Percentiles rank a stretch among this genome's conserved stretches.
phyloP scores from a whole-genome alignment of 257 asterid species.

The Thymus mandschuricus region DNA sequence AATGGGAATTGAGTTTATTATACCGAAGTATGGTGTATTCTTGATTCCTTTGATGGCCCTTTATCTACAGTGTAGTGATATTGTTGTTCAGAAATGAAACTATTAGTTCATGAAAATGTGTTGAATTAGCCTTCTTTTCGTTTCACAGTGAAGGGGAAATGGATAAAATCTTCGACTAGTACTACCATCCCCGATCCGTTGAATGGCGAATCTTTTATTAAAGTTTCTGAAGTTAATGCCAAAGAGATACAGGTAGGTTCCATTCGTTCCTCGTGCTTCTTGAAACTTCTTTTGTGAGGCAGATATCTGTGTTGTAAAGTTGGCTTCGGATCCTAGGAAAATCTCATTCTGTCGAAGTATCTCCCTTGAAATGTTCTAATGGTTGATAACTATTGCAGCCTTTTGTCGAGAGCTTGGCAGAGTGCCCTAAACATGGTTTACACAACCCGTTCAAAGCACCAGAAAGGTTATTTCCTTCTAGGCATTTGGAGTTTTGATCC shows the following conservation, averaged over 20 bases:
- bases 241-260: slow-evolving; percentile 63
- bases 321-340: background rate
- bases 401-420: slow-evolving; percentile 86
- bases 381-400: slow-evolving; percentile 57
- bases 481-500: background rate
- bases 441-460: slow-evolving; percentile 97
- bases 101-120: background rate
- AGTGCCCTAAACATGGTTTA: slow-evolving; percentile 93
- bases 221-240: slow-evolving; percentile 80
- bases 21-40: background rate
- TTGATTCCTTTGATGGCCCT: background rate
- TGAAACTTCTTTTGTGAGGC: background rate
- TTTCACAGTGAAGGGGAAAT: slow-evolving; percentile 82
- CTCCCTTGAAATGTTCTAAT: slow-evolving; percentile 12
- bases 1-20: background rate
- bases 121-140: slow-evolving; percentile 21
- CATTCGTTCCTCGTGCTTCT: background rate
- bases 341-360: slow-evolving; percentile 8
- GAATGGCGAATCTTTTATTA: slow-evolving; percentile 90
- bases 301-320: background rate
- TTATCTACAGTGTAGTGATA: background rate
- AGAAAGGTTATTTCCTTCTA: slow-evolving; percentile 62
- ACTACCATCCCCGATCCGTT: slow-evolving; percentile 79
- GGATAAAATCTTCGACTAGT: slow-evolving; percentile 67
- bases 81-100: background rate